Conservation (phyloP, 768 basidiomycete species). For the Boletus subcaerulescens region DNA sequence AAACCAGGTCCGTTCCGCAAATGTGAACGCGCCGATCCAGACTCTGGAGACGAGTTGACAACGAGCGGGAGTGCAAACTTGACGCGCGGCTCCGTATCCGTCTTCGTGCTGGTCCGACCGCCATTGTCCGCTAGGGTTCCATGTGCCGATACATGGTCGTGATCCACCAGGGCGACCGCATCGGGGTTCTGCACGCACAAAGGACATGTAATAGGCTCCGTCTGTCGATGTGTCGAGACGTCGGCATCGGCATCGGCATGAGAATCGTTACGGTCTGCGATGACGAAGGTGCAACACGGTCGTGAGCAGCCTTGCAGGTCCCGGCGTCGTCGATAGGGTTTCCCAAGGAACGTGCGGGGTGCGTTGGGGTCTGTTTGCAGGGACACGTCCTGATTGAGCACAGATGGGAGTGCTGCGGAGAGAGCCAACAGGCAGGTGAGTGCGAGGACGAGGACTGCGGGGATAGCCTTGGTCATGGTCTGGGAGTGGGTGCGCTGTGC, state of each 20-base stretch:
- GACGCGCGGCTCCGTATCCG: background rate
- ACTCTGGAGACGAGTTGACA: background rate
- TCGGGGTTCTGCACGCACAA: no score
- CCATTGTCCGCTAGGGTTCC: background rate
- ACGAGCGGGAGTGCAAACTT: constrained; percentile 3
- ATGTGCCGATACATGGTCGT: background rate
- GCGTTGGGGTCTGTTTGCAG: background rate
- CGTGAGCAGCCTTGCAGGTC: background rate
- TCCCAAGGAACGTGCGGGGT: constrained; percentile 16
- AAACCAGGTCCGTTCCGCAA: background rate
- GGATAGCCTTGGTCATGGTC: constrained; percentile 2
- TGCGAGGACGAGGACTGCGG: background rate
- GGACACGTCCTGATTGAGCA: background rate
- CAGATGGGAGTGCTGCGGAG: constrained; percentile 8
- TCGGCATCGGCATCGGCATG: background rate
- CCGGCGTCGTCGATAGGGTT: constrained; percentile 5
- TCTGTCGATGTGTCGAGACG: no score
- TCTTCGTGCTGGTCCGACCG: background rate
- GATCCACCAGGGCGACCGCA: background rate
- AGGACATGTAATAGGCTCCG: no score
- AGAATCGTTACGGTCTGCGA: background rate
- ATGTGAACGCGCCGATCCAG: background rate
- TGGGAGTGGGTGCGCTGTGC: background rate
- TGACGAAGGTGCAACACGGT: background rate
- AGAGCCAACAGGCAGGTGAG: constrained; percentile 9